These are phyloP conservation scores for Colletotrichum sansevieriae DNA, from an alignment of 2,329 filamentous ascomycete species.

Conservation along the genomic window DNA sequence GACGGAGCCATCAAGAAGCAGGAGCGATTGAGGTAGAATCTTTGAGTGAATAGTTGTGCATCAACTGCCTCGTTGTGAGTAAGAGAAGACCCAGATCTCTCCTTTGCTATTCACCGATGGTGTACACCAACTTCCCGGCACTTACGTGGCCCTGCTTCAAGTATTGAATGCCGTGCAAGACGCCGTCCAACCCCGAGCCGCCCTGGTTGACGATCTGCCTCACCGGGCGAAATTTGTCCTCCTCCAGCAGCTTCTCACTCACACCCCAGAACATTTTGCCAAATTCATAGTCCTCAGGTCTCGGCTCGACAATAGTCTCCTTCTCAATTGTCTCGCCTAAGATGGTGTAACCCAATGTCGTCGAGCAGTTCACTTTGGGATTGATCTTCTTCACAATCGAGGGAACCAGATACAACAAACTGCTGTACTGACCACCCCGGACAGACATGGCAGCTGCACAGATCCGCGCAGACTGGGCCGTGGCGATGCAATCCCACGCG, in stretches of 20 bases:
- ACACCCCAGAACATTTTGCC: conserved; percentile 55
- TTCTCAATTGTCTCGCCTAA: conserved; percentile 53
- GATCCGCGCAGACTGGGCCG: conserved; percentile 46
- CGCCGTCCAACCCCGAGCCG: conserved; percentile 50
- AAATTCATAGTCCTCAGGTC: conserved; percentile 51
- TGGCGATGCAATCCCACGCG: conserved; percentile 54
- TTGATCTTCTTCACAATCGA: conserved; percentile 54
- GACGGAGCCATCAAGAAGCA: too few relatives aligned
- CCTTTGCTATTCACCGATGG: conserved; percentile 45
- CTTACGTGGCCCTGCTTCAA: conserved; percentile 51
- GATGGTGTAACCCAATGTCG: conserved; percentile 56
- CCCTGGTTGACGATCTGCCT: conserved; percentile 48
- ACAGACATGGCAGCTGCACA: conserved; percentile 50
- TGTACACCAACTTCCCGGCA: conserved; percentile 61
- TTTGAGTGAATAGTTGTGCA: too few relatives aligned
- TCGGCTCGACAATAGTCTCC: conserved; percentile 43
- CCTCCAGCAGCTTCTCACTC: conserved; percentile 49
- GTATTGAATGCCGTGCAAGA: conserved; percentile 44
- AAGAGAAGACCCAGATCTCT: too few relatives aligned
- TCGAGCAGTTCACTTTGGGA: conserved; percentile 48
- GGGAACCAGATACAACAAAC: conserved; percentile 54
- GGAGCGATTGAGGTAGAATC: too few relatives aligned
- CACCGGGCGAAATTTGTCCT: conserved; percentile 53
- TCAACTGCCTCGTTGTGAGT: too few relatives aligned
- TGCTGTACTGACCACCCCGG: conserved; percentile 53